Evolutionary conservation across 2,329 filamentous ascomycete genomes (phyloP).

Genomic region (Alternaria alternata): DNA sequence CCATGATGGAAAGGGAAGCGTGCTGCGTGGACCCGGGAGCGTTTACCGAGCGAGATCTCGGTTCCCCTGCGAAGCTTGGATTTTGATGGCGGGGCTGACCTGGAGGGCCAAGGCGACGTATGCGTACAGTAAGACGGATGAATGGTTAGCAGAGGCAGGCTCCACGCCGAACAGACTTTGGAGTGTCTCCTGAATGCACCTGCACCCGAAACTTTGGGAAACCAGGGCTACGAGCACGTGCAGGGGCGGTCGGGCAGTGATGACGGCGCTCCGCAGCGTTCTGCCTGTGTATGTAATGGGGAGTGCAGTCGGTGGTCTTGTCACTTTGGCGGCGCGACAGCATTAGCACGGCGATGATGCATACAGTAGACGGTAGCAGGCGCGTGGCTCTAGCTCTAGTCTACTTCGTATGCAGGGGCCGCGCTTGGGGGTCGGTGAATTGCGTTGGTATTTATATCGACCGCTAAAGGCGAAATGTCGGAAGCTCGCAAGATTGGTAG

Average conservation of each 20-base stretch:
- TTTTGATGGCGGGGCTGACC: conserved; percentile 17
- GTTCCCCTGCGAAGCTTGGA: conserved; percentile 11
- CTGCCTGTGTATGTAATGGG: not conserved
- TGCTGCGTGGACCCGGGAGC: conserved; percentile 14
- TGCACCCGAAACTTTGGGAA: not conserved
- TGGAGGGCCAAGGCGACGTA: conserved; percentile 9
- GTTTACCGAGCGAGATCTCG: conserved; percentile 13
- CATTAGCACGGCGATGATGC: conserved; percentile 16
- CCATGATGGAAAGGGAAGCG: conserved; percentile 26
- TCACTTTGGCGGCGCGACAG: not conserved
- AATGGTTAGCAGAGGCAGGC: not conserved
- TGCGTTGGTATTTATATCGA: conserved; percentile 9
- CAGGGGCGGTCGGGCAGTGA: conserved; percentile 1
- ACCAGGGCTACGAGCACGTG: not conserved
- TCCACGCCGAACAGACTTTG: not conserved
- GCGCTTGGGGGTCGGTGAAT: conserved; percentile 14
- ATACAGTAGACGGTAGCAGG: conserved; percentile 13
- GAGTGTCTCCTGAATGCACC: not conserved
- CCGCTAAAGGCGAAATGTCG: conserved; percentile 20
- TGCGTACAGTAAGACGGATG: conserved; percentile 2
- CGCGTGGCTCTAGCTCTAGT: conserved; percentile 22
- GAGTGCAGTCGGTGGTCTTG: not conserved
- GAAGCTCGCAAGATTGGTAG: conserved; percentile 10
- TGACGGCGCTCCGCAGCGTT: not conserved
- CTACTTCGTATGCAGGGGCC: conserved; percentile 14